Conservation (phyloP, 2,329 filamentous ascomycete genomes). For the Pestalotiopsis sp. region DNA sequence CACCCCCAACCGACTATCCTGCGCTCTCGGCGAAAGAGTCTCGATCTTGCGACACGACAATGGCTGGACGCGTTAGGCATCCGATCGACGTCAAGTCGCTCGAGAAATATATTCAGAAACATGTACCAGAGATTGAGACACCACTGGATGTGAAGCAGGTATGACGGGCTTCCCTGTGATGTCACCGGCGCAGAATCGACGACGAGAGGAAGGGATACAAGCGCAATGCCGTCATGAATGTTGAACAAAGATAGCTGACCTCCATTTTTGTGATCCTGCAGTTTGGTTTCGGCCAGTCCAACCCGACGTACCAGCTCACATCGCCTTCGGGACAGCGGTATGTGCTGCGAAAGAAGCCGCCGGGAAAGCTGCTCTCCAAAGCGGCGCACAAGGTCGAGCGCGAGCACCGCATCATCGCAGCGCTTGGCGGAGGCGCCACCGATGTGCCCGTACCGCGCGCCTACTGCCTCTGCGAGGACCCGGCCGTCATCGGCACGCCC, state of each 20-base stretch:
- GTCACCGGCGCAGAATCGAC: neutral
- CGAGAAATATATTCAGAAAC: conserved; percentile 73
- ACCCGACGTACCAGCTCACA: conserved; percentile 93
- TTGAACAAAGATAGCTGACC: neutral
- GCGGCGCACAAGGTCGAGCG: conserved; percentile 96
- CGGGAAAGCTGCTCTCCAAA: conserved; percentile 89
- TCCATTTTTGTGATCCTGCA: conserved; percentile 37
- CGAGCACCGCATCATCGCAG: conserved; percentile 88
- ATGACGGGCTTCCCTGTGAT: conserved; percentile 16
- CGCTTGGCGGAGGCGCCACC: conserved; percentile 65
- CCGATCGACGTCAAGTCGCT: conserved; percentile 83
- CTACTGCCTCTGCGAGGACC: conserved; percentile 85
- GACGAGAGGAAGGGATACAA: neutral
- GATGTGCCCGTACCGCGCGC: conserved; percentile 85
- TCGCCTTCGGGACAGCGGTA: conserved; percentile 70
- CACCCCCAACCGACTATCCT: neutral
- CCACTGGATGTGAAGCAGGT: conserved; percentile 92
- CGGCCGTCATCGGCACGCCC: conserved; percentile 77
- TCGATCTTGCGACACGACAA: conserved; percentile 31
- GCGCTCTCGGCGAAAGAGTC: neutral
- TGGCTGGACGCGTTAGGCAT: conserved; percentile 90
- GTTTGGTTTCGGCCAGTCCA: conserved; percentile 97
- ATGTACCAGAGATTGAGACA: conserved; percentile 82
- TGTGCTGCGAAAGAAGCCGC: conserved; percentile 96
- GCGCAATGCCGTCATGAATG: too few relatives aligned